Evolutionary conservation across 805 yeast species (phyloP).

Genomic region (Pichia manshurica): DNA sequence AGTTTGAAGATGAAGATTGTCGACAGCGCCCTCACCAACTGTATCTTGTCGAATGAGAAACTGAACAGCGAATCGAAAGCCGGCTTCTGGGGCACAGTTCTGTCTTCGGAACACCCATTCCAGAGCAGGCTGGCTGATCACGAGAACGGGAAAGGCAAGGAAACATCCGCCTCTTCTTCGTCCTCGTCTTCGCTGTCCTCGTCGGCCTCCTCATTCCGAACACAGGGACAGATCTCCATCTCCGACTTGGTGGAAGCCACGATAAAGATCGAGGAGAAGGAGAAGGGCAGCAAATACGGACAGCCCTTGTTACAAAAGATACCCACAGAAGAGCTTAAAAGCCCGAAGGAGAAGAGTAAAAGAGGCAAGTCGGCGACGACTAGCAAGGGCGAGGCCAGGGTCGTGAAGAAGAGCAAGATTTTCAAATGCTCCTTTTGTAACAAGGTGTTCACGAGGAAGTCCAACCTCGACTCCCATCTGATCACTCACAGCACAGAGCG

Average conservation of each 20-base stretch:
- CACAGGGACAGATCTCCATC: not conserved
- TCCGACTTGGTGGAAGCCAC: conserved; percentile 9
- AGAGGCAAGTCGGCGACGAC: not conserved
- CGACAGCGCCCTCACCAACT: not conserved
- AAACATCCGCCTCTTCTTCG: not conserved
- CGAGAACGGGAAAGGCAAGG: not conserved
- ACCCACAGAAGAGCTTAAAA: not conserved
- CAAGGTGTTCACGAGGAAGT: conserved; percentile 10
- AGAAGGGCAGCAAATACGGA: not conserved
- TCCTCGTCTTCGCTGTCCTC: no score
- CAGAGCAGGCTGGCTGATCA: not conserved
- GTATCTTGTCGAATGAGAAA: conserved; percentile 1
- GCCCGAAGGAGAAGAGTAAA: not conserved
- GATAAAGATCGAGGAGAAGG: conserved; percentile 6
- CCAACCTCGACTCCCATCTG: conserved; percentile 12
- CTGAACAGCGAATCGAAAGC: not conserved
- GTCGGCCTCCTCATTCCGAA: not conserved
- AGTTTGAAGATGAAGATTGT: not conserved
- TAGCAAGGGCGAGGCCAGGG: not conserved
- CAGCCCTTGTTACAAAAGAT: not conserved
- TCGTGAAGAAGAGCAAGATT: not conserved
- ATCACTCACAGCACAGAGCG: conserved; percentile 8
- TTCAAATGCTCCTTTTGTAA: conserved; percentile 7
- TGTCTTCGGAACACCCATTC: not conserved
- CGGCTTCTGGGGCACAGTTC: conserved; percentile 3